Conservation (phyloP, 805 yeast species). For the Barnettozyma pratensis region DNA sequence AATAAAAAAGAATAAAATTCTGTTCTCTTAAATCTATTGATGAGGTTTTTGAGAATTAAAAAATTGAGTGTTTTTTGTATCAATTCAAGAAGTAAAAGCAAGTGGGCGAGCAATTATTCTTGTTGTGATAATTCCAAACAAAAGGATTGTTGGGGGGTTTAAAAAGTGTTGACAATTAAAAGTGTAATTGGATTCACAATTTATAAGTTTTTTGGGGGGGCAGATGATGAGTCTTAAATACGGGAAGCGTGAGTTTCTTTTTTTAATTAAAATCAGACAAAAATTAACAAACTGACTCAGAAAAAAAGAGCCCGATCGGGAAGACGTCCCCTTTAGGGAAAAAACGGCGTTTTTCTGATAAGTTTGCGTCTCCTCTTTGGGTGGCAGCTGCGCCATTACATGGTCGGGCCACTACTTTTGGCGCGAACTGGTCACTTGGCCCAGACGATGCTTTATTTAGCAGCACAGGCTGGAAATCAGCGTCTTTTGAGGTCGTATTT, state of each 20-base stretch:
- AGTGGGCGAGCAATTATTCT: not conserved
- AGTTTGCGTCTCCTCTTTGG: not conserved
- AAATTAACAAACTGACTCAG: slow-evolving; percentile 9
- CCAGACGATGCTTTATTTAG: not conserved
- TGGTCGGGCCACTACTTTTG: not conserved
- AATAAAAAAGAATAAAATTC: not conserved
- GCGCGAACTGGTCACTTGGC: not conserved
- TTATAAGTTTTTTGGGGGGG: not conserved
- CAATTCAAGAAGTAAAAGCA: not conserved
- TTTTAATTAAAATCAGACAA: slow-evolving; percentile 1
- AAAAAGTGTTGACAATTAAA: not conserved
- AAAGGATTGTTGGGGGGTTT: not conserved
- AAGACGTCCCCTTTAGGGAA: not conserved
- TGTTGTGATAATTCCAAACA: not conserved
- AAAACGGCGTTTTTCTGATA: not conserved
- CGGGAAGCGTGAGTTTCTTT: slow-evolving; percentile 1
- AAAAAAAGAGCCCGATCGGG: not conserved
- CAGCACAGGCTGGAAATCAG: not conserved
- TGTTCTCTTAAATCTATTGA: not conserved
- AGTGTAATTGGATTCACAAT: not conserved
- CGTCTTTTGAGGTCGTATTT: not conserved
- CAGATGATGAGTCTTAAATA: slow-evolving; percentile 3
- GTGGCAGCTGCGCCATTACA: not conserved
- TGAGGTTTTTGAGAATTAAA: not conserved
- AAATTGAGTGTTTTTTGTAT: not conserved